These are phyloP conservation scores for Citropsis articulata DNA, from an alignment of 345 rosid genomes.

Conservation along the genomic window DNA sequence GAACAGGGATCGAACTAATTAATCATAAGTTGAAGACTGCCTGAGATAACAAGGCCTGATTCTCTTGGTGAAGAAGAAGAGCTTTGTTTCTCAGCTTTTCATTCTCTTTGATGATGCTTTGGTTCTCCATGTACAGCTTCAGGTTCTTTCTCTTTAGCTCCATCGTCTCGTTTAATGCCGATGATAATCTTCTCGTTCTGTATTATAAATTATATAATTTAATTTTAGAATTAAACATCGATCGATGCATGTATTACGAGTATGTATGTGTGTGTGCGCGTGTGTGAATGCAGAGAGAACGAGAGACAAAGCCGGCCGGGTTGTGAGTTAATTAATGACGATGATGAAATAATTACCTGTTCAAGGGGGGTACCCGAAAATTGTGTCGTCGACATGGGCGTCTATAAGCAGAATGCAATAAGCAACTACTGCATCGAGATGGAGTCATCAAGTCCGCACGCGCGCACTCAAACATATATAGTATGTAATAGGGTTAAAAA, in stretches of 20 bases:
- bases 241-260: no score
- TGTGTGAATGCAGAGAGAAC: conserved; percentile 2
- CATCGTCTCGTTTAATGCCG: conserved; percentile 28
- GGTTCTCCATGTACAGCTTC: conserved; percentile 66
- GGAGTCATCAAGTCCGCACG: conserved; percentile 14
- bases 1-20: not conserved
- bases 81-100: conserved; percentile 67
- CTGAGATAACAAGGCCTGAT: conserved; percentile 48
- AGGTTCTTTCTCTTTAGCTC: conserved; percentile 57
- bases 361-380: conserved; percentile 20
- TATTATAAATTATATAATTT: not conserved
- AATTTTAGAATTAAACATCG: not conserved
- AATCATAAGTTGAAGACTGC: not conserved
- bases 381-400: conserved; percentile 17
- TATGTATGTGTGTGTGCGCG: no score
- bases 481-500: no score
- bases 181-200: conserved; percentile 35
- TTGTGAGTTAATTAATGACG: conserved; percentile 5
- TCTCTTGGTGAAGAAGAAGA: conserved; percentile 68
- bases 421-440: not conserved
- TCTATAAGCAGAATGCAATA: not conserved
- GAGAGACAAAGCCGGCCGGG: conserved; percentile 4
- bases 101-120: conserved; percentile 60
- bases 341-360: conserved; percentile 24
- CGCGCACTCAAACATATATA: conserved; percentile 5